Conservation (phyloP, 129 eudicot genomes). For the Escallonia rubra region DNA sequence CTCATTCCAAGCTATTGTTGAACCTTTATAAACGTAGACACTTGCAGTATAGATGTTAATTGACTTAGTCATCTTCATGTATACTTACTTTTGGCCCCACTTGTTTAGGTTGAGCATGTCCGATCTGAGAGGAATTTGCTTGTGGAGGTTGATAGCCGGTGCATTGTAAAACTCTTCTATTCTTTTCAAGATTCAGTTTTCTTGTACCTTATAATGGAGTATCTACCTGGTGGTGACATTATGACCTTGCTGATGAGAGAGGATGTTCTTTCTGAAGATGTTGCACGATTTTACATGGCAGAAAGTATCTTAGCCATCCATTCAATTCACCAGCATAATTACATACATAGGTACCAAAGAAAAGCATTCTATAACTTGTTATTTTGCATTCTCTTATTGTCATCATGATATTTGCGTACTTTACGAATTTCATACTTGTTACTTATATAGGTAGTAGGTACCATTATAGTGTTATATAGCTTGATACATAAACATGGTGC, state of each 20-base stretch:
- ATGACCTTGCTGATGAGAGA: constrained; percentile 91
- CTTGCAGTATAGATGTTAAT: too few species aligned
- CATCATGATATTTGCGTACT: neutral
- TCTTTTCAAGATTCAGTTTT: constrained; percentile 87
- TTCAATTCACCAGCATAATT: constrained; percentile 80
- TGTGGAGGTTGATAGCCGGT: constrained; percentile 91
- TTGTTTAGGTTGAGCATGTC: constrained; percentile 77
- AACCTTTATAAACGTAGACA: too few species aligned
- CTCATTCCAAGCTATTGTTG: too few species aligned
- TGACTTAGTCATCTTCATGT: neutral
- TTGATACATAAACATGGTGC: neutral
- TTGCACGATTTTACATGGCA: constrained; percentile 86
- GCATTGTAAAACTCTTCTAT: constrained; percentile 83
- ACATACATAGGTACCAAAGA: constrained; percentile 62
- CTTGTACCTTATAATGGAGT: constrained; percentile 89
- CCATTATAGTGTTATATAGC: neutral
- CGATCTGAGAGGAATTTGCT: constrained; percentile 91
- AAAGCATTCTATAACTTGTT: neutral
- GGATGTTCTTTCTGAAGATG: constrained; percentile 83
- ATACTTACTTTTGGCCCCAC: neutral
- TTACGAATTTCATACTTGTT: neutral
- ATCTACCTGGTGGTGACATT: constrained; percentile 95
- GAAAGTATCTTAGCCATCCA: constrained; percentile 85
- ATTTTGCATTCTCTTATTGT: neutral
- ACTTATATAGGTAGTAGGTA: neutral